phyloP scores from a whole-genome alignment of 805 yeast species.

The Starmerella sp. region DNA sequence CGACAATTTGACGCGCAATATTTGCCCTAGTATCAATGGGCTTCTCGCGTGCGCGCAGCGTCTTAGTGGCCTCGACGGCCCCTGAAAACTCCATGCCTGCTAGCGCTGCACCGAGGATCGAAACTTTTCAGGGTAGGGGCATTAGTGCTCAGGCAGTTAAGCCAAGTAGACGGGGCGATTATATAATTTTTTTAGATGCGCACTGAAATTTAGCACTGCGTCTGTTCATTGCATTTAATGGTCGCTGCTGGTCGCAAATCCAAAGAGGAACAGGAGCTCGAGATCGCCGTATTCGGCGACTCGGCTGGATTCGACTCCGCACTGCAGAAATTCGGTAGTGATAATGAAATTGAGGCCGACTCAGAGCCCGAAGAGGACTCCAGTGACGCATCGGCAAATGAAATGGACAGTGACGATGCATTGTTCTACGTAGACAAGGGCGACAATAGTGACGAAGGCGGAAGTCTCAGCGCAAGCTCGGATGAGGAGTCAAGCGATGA shows the following conservation, averaged over 20 bases:
- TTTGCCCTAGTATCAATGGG: constrained; percentile 18
- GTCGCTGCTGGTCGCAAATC: constrained; percentile 39
- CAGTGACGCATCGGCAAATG: constrained; percentile 27
- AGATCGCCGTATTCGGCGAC: constrained; percentile 85
- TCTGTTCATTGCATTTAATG: background rate
- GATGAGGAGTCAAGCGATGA: constrained; percentile 27
- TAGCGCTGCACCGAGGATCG: background rate
- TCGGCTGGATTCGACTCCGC: constrained; percentile 57
- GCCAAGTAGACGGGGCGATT: background rate
- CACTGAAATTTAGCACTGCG: background rate
- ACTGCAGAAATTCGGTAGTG: constrained; percentile 50
- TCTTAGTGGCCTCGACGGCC: constrained; percentile 24
- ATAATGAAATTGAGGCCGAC: constrained; percentile 32
- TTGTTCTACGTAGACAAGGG: constrained; percentile 45
- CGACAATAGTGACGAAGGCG: constrained; percentile 30
- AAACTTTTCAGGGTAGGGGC: constrained; percentile 13
- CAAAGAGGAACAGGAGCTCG: constrained; percentile 68
- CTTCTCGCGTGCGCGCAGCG: constrained; percentile 23
- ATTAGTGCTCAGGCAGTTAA: too few relatives aligned
- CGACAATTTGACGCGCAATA: constrained; percentile 20
- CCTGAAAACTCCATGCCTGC: constrained; percentile 6
- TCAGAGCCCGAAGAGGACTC: constrained; percentile 29
- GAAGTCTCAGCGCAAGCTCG: constrained; percentile 26
- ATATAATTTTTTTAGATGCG: constrained; percentile 12
- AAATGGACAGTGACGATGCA: constrained; percentile 36